These are phyloP conservation scores for Carnegiea gigantea DNA, from an alignment of 179 eudicot species.

Conservation along the genomic window DNA sequence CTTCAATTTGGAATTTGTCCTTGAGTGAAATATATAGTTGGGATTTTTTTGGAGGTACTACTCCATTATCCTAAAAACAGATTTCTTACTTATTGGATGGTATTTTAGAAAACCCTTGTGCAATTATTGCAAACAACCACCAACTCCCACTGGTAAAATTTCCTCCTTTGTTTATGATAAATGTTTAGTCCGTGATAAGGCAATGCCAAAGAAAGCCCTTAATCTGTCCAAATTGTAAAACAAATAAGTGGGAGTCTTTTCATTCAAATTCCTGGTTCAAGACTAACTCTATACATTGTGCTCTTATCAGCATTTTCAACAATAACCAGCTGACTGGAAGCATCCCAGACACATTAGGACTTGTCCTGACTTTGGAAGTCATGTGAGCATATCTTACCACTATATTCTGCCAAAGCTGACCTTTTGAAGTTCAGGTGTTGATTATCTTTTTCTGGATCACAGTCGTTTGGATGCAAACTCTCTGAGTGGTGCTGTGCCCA, in stretches of 20 bases:
- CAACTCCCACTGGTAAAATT: too few relatives aligned
- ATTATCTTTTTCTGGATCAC: conserved; percentile 19
- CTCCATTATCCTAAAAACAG: too few relatives aligned
- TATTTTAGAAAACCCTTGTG: too few relatives aligned
- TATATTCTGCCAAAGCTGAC: background rate
- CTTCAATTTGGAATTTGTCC: background rate
- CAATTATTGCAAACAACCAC: too few relatives aligned
- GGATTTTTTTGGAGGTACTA: too few relatives aligned
- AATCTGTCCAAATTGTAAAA: too few relatives aligned
- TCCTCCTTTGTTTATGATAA: too few relatives aligned
- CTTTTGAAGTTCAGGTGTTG: background rate
- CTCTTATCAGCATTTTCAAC: conserved; percentile 52
- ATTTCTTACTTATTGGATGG: too few relatives aligned
- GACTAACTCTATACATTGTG: background rate
- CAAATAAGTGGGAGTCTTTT: background rate
- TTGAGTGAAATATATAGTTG: background rate
- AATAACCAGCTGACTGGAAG: conserved; percentile 51
- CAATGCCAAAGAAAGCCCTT: background rate
- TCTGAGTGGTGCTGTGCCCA: conserved; percentile 43
- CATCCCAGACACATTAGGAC: conserved; percentile 53
- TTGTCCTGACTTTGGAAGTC: conserved; percentile 46
- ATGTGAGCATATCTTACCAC: conserved; percentile 48
- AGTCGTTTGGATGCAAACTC: conserved; percentile 57
- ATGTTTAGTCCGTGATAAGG: too few relatives aligned
- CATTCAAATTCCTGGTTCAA: background rate